Evolutionary conservation across 352 stramenopile species (phyloP), one percentile per base, ranked within the genome.

Genomic region (Phytophthora megakarya): DNA sequence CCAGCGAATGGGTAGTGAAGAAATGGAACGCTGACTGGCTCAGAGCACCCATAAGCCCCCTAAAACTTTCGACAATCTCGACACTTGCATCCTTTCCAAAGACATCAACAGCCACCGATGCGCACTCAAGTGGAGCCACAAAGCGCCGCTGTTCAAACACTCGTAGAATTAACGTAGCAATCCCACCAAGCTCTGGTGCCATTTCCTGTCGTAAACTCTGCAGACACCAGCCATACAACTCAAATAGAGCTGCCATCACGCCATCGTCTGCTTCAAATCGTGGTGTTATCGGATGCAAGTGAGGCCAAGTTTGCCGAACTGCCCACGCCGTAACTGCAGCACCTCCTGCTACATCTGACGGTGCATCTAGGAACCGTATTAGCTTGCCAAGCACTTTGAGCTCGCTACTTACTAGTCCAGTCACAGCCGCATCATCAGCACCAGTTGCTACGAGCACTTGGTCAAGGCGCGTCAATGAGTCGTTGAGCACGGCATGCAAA

Each of bases 181-280:
- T 84, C 6, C 61, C 54, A 3, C 66, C 66, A 18, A 92, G 71
- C 19, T 87, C 71, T 3, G 66, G 65, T 10, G 67, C 70, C 75
- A 92, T 86, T 11, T 87, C 77, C 12, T 81, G 69, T 9, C 76
- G 72, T 5, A 90, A 47, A 65, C 76, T 92, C 50, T 87, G 83
- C 38, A 92, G 50, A 70, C 80, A 90, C 80, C 83, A 92, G 26
- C 79, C 76, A 57, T 87, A 88, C 13, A 92, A 65, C 54, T 89
- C 69, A 40, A 90, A 90, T 0, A 92, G 65, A 51, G 80, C 75
- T 13, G 73, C 75, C 75, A 88, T 87, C 12, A 69, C 72, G 18
- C 30, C 59, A 40, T 89, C 80, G 51, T 78, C 61, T 16, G 25
- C 35, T 44, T 79, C 76, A 21, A 89, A 65, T 13, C 62, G 75